Evolutionary conservation across 352 stramenopile species (phyloP).

Genomic region (Pilasporangium apinafurcum): DNA sequence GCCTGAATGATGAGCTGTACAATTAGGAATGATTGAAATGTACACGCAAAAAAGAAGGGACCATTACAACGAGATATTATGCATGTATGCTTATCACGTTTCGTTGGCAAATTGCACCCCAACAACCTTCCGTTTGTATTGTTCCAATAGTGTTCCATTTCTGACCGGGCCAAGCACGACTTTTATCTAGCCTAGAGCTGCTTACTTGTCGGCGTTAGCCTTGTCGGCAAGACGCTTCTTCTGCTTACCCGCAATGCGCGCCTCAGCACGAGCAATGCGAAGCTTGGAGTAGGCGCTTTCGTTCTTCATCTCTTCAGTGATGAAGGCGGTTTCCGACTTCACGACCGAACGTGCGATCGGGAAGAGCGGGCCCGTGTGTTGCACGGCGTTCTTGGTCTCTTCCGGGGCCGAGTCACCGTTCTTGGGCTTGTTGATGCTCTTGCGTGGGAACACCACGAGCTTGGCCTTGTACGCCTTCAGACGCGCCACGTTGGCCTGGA

Average conservation of each 20-base stretch:
- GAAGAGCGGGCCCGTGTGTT: slow-evolving; percentile 81
- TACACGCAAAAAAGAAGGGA: too few relatives aligned
- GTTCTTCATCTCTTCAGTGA: slow-evolving; percentile 87
- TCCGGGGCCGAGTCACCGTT: slow-evolving; percentile 88
- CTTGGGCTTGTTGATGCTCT: slow-evolving; percentile 94
- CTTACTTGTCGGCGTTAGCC: slow-evolving; percentile 80
- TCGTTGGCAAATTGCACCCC: slow-evolving; percentile 7
- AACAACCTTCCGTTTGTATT: slow-evolving; percentile 35
- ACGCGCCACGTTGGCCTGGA: slow-evolving; percentile 96
- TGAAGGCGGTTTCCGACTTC: slow-evolving; percentile 74
- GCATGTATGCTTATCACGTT: slow-evolving; percentile 5
- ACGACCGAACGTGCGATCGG: slow-evolving; percentile 68
- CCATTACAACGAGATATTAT: background rate
- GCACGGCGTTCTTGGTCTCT: slow-evolving; percentile 89
- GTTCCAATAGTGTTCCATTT: slow-evolving; percentile 61
- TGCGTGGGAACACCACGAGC: slow-evolving; percentile 98
- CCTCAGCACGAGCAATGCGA: slow-evolving; percentile 78
- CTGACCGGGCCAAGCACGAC: slow-evolving; percentile 21
- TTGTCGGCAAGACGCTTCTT: slow-evolving; percentile 88
- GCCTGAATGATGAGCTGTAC: too few relatives aligned
- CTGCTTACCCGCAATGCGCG: slow-evolving; percentile 84
- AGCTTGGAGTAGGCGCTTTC: slow-evolving; percentile 77
- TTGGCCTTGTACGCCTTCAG: slow-evolving; percentile 99
- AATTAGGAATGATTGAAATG: too few relatives aligned
- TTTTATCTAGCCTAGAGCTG: slow-evolving; percentile 5